Evolutionary conservation across 1,139 yeast species (phyloP).

Genomic region (Debaryomycetaceae sp.): DNA sequence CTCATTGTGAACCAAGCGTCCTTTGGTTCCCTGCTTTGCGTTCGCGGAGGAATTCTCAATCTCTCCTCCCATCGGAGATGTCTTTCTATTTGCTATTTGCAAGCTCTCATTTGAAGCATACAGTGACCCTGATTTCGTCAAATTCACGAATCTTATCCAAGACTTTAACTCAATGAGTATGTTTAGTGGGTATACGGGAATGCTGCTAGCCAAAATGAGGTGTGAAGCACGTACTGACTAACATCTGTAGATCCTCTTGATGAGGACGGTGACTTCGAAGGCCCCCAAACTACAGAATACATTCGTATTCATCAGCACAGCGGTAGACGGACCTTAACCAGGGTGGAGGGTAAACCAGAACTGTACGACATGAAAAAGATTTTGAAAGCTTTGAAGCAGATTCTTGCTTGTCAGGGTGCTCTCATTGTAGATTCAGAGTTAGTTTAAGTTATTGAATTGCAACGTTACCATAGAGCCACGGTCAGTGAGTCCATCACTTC

Average conservation of each 20-base stretch:
- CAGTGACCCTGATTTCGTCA: slow-evolving; percentile 9
- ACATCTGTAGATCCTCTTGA: slow-evolving; percentile 83
- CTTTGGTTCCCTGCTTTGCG: neutral
- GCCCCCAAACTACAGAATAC: slow-evolving; percentile 83
- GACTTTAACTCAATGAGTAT: slow-evolving; percentile 90
- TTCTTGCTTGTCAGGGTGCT: slow-evolving; percentile 98
- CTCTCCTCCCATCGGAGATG: neutral
- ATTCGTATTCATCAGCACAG: slow-evolving; percentile 99
- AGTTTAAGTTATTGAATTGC: slow-evolving; percentile 96
- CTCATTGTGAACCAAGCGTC: too few species aligned
- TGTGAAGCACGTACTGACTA: slow-evolving; percentile 2
- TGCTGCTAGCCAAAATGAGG: neutral
- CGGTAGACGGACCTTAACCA: slow-evolving; percentile 98
- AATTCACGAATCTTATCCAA: slow-evolving; percentile 84
- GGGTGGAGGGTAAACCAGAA: slow-evolving; percentile 95
- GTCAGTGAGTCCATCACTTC: slow-evolving; percentile 89
- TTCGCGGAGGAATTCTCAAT: neutral
- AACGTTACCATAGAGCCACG: slow-evolving; percentile 98
- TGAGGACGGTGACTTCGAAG: slow-evolving; percentile 99
- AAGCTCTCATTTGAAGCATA: neutral
- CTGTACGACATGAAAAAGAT: slow-evolving; percentile 95
- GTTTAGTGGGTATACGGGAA: slow-evolving; percentile 28
- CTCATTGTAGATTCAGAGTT: slow-evolving; percentile 93
- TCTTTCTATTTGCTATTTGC: neutral
- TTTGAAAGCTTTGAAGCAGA: slow-evolving; percentile 91